Evolutionary conservation across 2,329 filamentous ascomycete species (phyloP), one percentile per base, ranked within the genome.

Genomic region (Lasiodiplodia citricola): DNA sequence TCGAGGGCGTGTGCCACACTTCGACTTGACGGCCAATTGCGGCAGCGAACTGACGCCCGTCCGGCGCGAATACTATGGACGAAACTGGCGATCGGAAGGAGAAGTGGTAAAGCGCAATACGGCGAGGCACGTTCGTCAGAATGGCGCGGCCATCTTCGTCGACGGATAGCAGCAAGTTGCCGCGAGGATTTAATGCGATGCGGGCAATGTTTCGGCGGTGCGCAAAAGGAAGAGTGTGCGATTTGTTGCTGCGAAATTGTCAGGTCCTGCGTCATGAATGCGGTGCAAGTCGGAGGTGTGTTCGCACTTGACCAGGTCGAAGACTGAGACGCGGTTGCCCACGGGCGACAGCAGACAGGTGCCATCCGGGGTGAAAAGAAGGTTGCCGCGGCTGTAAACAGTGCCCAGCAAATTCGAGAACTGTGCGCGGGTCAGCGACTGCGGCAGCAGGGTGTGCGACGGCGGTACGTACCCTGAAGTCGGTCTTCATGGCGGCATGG

Each of bases 341-440:
- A 99, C 96, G 8, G 96, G 96, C 55, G 96, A 99, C 76, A 96
- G 92, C 73, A 99, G 87, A 83, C 93, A 95, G 75, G 93, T 96
- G 79, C 96, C 96, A 87, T 99, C 95, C 70, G 94, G 93, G 75
- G 93, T 96, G 85, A 96, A 99, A 79, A 97, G 87, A 77, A 99
- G 88, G 80, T 98, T 99, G 82, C 96, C 96, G 88, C 94, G 93
- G 84, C 94, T 93, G 86, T 98, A 99, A 79, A 99, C 96, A 74
- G 96, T 99, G 79, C 96, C 96, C 77, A 99, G 88, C 80, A 99
- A 88, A 83, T 98, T 99, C 80, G 95, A 97, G 84, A 99, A 99
- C 94, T 97, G 10, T 16, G 28, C 25, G 51, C 28, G 14, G 28
- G 70, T 82, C 68, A 83, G 74, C 23, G n/a, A 10, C n/a, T 69